These are phyloP conservation scores for Pelomyxa schiedti DNA, from an alignment of 78 protist species.

Conservation along the genomic window DNA sequence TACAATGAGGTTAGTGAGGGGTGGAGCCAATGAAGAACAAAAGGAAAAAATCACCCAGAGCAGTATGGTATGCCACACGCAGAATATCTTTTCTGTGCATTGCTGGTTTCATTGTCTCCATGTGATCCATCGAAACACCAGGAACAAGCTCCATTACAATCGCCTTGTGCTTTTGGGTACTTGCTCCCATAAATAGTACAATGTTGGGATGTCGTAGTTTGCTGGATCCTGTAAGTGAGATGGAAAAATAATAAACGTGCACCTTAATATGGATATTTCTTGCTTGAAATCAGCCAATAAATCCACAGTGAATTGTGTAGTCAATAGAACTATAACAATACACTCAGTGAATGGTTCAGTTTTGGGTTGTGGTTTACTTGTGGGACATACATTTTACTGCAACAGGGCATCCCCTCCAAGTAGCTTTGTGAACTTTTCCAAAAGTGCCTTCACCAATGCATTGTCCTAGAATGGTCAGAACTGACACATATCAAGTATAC, in stretches of 20 bases:
- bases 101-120: not conserved
- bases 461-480: too few relatives aligned
- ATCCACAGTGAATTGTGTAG: not conserved
- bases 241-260: too few relatives aligned
- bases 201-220: not conserved
- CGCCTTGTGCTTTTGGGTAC: not conserved
- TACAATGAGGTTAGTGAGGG: not conserved
- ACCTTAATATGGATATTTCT: not conserved
- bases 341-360: too few relatives aligned
- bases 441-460: not conserved
- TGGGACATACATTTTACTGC: not conserved
- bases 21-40: too few relatives aligned
- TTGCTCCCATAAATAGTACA: not conserved
- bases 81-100: not conserved
- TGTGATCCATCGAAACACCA: not conserved
- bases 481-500: too few relatives aligned
- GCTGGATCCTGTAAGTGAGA: too few relatives aligned
- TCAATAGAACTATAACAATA: too few relatives aligned
- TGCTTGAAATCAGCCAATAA: not conserved
- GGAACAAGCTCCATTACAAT: not conserved
- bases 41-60: too few relatives aligned
- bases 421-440: not conserved
- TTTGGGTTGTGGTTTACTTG: too few relatives aligned
- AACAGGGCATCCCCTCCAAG: not conserved
- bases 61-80: not conserved